Conservation (phyloP, 139 green algal species). For the Closterium sp. region DNA sequence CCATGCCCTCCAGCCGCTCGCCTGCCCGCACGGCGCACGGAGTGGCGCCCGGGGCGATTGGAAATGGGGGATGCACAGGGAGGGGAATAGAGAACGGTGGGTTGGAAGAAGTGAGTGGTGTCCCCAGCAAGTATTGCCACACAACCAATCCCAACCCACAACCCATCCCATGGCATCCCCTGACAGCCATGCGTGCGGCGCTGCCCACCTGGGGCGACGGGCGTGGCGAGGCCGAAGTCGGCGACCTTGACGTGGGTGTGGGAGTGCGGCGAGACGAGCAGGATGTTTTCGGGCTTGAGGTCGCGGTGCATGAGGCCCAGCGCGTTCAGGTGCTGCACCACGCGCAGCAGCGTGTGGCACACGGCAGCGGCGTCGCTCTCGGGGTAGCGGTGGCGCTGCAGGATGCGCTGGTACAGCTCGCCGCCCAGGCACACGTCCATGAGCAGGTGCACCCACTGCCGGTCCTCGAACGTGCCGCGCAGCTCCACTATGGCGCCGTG, state of each 20-base stretch:
- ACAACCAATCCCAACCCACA: too few relatives aligned
- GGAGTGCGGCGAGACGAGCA: conserved; percentile 72
- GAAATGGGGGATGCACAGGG: background rate
- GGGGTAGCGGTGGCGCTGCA: conserved; percentile 70
- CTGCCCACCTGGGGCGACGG: background rate
- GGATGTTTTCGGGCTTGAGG: conserved; percentile 92
- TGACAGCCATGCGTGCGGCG: background rate
- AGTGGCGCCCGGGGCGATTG: background rate
- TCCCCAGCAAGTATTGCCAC: too few relatives aligned
- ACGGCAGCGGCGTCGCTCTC: conserved; percentile 80
- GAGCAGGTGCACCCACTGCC: conserved; percentile 52
- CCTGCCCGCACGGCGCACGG: background rate
- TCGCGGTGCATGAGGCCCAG: conserved; percentile 88
- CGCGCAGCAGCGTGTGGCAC: conserved; percentile 81
- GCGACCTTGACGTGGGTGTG: conserved; percentile 80
- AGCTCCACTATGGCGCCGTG: conserved; percentile 70
- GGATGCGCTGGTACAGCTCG: conserved; percentile 93
- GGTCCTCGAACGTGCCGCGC: conserved; percentile 46
- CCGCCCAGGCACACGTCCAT: conserved; percentile 88
- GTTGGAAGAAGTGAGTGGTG: background rate
- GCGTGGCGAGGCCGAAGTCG: conserved; percentile 81
- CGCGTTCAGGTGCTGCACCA: conserved; percentile 87
- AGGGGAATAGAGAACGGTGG: background rate
- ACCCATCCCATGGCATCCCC: background rate
- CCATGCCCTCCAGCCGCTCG: background rate